Conservation (phyloP, 2,329 filamentous ascomycete species). For the Cladosporium sp. region DNA sequence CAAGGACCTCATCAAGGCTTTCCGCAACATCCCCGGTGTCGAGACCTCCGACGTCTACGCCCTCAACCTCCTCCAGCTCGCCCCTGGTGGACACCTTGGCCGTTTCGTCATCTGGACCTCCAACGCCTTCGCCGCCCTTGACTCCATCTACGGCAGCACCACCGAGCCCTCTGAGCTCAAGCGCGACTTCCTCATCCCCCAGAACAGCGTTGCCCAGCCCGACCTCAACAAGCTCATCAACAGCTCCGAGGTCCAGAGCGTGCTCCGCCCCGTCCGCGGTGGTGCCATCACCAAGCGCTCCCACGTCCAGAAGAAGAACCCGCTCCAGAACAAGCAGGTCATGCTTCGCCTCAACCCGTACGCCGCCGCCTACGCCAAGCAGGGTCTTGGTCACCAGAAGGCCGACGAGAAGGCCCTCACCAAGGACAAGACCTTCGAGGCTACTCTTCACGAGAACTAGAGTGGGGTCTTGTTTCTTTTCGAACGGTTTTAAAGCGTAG, state of each 20-base stretch:
- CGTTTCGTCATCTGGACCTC: slow-evolving; percentile 99
- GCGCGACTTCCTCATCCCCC: slow-evolving; percentile 97
- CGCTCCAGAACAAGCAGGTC: slow-evolving; percentile 97
- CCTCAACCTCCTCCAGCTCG: slow-evolving; percentile 98
- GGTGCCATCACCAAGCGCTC: slow-evolving; percentile 83
- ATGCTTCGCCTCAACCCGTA: slow-evolving; percentile 98
- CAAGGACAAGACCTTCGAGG: slow-evolving; percentile 49
- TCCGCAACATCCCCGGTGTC: slow-evolving; percentile 98
- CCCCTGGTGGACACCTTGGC: slow-evolving; percentile 95
- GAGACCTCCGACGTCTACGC: slow-evolving; percentile 92
- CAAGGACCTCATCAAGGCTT: slow-evolving; percentile 86
- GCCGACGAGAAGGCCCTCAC: slow-evolving; percentile 57
- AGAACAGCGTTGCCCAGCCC: slow-evolving; percentile 86
- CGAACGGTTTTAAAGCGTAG: slow-evolving; percentile 9
- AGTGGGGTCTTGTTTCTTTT: slow-evolving; percentile 11
- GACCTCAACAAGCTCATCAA: slow-evolving; percentile 98
- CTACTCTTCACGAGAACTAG: slow-evolving; percentile 47
- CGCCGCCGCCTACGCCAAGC: slow-evolving; percentile 82
- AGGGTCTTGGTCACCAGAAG: slow-evolving; percentile 72
- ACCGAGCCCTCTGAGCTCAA: slow-evolving; percentile 85
- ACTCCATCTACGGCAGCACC: slow-evolving; percentile 94
- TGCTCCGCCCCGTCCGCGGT: slow-evolving; percentile 87
- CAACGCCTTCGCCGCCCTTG: slow-evolving; percentile 89
- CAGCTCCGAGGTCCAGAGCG: slow-evolving; percentile 96
- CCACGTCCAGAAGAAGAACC: slow-evolving; percentile 99